Conservation (phyloP, 2,329 filamentous ascomycete species). For the Fusarium pseudonygamai region DNA sequence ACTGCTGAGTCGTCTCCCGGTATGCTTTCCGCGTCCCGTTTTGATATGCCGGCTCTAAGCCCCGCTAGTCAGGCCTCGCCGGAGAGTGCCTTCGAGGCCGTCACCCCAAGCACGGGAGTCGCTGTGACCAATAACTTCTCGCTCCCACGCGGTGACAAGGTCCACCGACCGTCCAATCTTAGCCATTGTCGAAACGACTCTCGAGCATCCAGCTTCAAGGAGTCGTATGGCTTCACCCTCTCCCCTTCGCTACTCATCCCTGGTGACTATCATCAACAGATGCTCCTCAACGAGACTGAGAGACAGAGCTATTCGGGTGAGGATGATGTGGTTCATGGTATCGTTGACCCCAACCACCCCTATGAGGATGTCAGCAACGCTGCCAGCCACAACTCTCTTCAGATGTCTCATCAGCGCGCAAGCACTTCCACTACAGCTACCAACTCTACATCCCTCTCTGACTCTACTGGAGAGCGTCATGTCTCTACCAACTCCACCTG, state of each 20-base stretch:
- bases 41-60: conserved; percentile 60
- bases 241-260: conserved; percentile 72
- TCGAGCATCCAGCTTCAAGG: conserved; percentile 64
- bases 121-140: conserved; percentile 61
- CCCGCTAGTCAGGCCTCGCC: conserved; percentile 59
- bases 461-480: conserved; percentile 61
- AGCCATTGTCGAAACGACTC: conserved; percentile 56
- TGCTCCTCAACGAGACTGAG: conserved; percentile 51
- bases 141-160: conserved; percentile 55
- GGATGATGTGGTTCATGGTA: conserved; percentile 40
- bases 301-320: conserved; percentile 48
- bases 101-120: conserved; percentile 53
- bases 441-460: conserved; percentile 56
- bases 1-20: conserved; percentile 40
- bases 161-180: conserved; percentile 36
- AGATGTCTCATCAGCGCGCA: conserved; percentile 54
- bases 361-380: conserved; percentile 35
- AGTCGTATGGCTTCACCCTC: conserved; percentile 66
- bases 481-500: conserved; percentile 63
- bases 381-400: conserved; percentile 27
- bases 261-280: conserved; percentile 65
- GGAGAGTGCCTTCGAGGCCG: conserved; percentile 53
- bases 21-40: conserved; percentile 43
- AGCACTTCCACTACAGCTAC: conserved; percentile 67
- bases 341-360: conserved; percentile 23